Evolutionary conservation across 1,139 yeast species (phyloP), one percentile per base, ranked within the genome.

Genomic region (Magnusiomyces sp.): DNA sequence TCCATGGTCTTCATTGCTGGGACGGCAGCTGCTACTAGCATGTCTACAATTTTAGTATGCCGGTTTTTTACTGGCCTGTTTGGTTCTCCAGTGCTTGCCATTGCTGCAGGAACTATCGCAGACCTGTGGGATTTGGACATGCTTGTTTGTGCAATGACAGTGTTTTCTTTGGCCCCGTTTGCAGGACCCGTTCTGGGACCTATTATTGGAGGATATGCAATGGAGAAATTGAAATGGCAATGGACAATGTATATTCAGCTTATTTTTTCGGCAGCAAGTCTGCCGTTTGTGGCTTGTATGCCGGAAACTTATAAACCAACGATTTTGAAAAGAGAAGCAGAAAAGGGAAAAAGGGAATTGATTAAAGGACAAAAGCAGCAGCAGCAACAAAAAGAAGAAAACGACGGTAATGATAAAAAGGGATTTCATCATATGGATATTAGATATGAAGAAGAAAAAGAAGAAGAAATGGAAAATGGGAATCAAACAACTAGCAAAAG

Each of bases 1-100:
- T 80, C 87, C 3, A 82, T 83, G 81, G 73, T 83, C 40, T 82
- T 83, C 66, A 79, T 81, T 29, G 79, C 83, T 83, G 92, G 90
- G 51, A 83, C 83, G 49, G 90, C 87, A 13, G 70, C 82, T 52
- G 70, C 86, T 1, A 64, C 71, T 31, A 76, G 81, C 55, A 79
- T 83, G 54, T 67, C 76, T 49, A 71, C 77, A 3, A 16, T 48
- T 6, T 23, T 48, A 6, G 42, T 50, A 63, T 55, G 59, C 62
- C 64, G 56, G 71, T 59, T 65, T 38, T 62, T 68, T 10, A 72
- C 73, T 10, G 73, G 73, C 38, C 71, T 73, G 10, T 68, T 71
- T 2, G 73, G 70, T 27, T 69, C 73, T 11, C 62, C 70, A 46
- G 73, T 71, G 2, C 67, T 70, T 63, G 65, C 47, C n/a, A 42